A percentile compares a stretch with the other conserved stretches of the same genome.
Conservation (phyloP, 106 monocot genomes). For the Iris macrosiphon region DNA sequence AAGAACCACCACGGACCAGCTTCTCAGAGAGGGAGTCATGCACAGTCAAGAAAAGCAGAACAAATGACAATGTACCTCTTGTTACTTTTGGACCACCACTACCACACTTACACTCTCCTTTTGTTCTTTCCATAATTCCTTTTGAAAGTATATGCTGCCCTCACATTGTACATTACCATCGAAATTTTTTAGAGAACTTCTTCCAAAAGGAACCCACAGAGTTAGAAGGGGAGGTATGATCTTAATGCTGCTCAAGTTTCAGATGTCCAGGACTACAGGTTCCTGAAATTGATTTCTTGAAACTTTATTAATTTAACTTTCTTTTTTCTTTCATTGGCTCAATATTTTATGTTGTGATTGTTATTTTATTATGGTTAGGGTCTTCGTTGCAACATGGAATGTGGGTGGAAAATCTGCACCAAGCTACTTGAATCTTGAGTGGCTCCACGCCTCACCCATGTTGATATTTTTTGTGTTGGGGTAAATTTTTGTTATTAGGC, state of each 20-base stretch:
- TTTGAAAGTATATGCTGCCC: neutral
- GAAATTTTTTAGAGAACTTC: too few relatives aligned
- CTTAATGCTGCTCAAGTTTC: constrained; percentile 51
- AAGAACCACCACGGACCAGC: too few relatives aligned
- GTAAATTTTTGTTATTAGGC: too few relatives aligned
- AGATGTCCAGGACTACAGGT: constrained; percentile 74
- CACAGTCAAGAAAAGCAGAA: too few relatives aligned
- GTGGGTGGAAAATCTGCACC: too few relatives aligned
- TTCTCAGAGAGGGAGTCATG: too few relatives aligned
- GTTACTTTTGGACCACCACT: too few relatives aligned
- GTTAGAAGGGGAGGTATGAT: constrained; percentile 35
- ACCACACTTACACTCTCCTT: too few relatives aligned
- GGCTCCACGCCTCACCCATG: neutral
- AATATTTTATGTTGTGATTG: neutral
- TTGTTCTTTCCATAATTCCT: too few relatives aligned
- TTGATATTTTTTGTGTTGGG: neutral
- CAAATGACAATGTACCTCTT: constrained; percentile 40
- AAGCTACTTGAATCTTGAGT: too few relatives aligned
- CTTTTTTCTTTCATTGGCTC: neutral
- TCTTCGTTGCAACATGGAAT: too few relatives aligned
- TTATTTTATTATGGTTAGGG: constrained; percentile 32
- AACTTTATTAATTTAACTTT: neutral
- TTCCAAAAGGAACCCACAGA: constrained; percentile 29
- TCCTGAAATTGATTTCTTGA: neutral
- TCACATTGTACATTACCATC: neutral